phyloP scores from a whole-genome alignment of 306 rosid genomes.

The Trifolium fragiferum region DNA sequence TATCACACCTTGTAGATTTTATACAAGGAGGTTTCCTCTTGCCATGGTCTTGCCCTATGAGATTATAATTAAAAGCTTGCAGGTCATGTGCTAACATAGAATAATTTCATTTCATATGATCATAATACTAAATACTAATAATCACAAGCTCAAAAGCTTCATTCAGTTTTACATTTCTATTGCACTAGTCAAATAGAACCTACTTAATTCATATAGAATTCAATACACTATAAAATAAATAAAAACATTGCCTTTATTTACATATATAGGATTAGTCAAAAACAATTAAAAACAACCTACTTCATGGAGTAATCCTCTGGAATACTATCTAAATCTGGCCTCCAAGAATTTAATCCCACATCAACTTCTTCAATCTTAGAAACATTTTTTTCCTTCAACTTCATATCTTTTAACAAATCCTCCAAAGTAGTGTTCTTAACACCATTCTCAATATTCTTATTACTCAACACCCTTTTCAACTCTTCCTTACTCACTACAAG shows the following conservation, averaged over 20 bases:
- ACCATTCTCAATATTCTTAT: constrained; percentile 39
- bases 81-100: too few relatives aligned
- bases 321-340: constrained; percentile 71
- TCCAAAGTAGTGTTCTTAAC: constrained; percentile 45
- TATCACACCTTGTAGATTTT: too few relatives aligned
- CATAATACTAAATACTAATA: not conserved
- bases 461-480: constrained; percentile 57
- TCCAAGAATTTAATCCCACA: constrained; percentile 51
- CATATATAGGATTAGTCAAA: constrained; percentile 24
- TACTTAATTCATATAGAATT: constrained; percentile 32
- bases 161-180: constrained; percentile 14
- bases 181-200: constrained; percentile 27
- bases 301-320: constrained; percentile 55
- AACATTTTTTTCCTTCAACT: constrained; percentile 51
- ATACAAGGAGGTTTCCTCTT: too few relatives aligned
- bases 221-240: constrained; percentile 31
- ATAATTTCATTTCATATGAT: too few relatives aligned
- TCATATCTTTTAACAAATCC: constrained; percentile 57
- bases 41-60: too few relatives aligned
- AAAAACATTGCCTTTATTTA: constrained; percentile 14
- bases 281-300: not conserved
- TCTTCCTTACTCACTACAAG: constrained; percentile 68
- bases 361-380: constrained; percentile 33
- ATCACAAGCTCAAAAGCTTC: constrained; percentile 12
- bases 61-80: too few relatives aligned